Evolutionary conservation across 139 green algal species (phyloP).

Genomic region (Micromonas pusilla): DNA sequence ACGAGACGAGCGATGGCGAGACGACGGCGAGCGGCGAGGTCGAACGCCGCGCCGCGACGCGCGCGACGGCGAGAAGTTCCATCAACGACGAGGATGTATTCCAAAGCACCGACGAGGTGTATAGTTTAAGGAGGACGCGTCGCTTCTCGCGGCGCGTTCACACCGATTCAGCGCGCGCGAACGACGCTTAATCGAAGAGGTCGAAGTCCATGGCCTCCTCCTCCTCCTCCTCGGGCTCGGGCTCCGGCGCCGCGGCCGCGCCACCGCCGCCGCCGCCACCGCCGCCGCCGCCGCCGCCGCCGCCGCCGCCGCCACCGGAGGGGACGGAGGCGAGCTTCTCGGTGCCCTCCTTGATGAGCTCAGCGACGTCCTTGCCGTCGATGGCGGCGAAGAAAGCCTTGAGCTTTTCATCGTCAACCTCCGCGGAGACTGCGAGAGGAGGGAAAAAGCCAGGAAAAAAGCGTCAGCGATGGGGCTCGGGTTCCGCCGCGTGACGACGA

Average conservation of each 20-base stretch:
- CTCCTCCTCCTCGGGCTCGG: constrained; percentile 51
- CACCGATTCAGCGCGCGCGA: background rate
- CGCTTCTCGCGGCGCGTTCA: too few relatives aligned
- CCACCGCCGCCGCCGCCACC: constrained; percentile 39
- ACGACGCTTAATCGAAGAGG: constrained; percentile 54
- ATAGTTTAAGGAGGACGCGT: too few relatives aligned
- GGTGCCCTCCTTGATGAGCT: constrained; percentile 40
- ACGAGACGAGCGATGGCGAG: too few relatives aligned
- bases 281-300: constrained; percentile 28
- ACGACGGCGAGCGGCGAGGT: too few relatives aligned
- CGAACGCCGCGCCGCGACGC: too few relatives aligned
- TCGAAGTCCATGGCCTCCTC: constrained; percentile 63
- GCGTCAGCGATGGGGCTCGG: too few relatives aligned
- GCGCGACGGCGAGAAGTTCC: too few relatives aligned
- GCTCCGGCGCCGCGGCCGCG: constrained; percentile 21
- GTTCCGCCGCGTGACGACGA: too few relatives aligned
- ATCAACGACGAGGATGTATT: too few relatives aligned
- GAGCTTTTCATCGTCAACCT: constrained; percentile 50
- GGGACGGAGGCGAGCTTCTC: constrained; percentile 59
- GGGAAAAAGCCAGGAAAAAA: constrained; percentile 9
- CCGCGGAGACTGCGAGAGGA: constrained; percentile 45
- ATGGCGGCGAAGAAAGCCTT: constrained; percentile 51
- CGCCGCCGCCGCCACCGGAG: constrained; percentile 44
- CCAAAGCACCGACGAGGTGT: too few relatives aligned
- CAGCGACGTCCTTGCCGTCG: constrained; percentile 59